phyloP scores from a whole-genome alignment of 768 basidiomycete genomes.

The Lyophyllum shimeji region DNA sequence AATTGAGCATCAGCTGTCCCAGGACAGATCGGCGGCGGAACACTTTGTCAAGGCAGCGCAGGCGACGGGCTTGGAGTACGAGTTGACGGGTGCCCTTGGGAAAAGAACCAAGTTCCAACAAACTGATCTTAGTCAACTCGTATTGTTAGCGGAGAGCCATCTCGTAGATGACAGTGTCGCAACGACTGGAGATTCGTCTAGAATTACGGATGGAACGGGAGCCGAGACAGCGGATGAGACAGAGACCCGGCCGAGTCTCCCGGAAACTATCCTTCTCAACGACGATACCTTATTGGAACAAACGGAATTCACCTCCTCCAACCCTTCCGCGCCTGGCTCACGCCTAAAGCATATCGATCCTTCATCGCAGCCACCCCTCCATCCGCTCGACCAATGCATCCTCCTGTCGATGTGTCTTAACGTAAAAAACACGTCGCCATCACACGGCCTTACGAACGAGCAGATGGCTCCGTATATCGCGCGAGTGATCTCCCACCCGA shows the following conservation, averaged over 20 bases:
- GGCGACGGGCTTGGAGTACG: conserved; percentile 79
- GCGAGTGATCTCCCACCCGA: conserved; percentile 85
- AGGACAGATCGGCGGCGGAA: conserved; percentile 78
- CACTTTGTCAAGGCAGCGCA: conserved; percentile 77
- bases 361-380: conserved; percentile 77
- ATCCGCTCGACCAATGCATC: conserved; percentile 93
- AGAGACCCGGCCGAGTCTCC: conserved; percentile 39
- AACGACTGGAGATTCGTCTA: conserved; percentile 8
- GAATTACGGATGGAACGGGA: conserved; percentile 4
- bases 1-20: conserved; percentile 70
- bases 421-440: conserved; percentile 84
- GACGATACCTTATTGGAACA: conserved; percentile 96
- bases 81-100: conserved; percentile 90
- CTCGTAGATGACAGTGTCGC: conserved; percentile 33
- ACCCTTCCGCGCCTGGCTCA: conserved; percentile 43
- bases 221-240: conserved; percentile 6
- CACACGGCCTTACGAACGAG: conserved; percentile 86
- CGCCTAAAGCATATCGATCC: conserved; percentile 76
- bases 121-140: conserved; percentile 82
- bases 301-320: conserved; percentile 85
- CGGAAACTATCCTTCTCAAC: conserved; percentile 83
- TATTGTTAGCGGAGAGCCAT: conserved; percentile 89
- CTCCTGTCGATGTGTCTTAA: conserved; percentile 90
- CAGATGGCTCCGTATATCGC: conserved; percentile 93
- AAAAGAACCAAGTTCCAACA: conserved; percentile 94